Evolutionary conservation across 176 grass and related monocot species (phyloP).

Genomic region (Leersia perrieri): DNA sequence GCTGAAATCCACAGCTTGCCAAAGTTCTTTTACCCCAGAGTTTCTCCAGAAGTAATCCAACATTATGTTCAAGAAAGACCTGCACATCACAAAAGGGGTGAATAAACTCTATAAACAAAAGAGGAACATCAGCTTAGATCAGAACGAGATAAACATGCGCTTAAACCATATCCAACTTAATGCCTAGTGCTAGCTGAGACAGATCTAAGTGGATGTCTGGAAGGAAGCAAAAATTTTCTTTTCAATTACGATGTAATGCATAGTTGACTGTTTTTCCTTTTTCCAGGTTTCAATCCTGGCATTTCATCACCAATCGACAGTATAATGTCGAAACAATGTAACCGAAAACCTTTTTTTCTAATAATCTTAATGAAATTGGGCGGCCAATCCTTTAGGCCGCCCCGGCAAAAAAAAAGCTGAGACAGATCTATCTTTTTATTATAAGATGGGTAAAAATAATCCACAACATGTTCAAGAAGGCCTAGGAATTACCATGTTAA

Average conservation of each 20-base stretch:
- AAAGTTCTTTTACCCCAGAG: background rate
- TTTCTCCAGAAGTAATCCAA: slow-evolving; percentile 2
- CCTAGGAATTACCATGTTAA: background rate
- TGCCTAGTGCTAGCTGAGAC: background rate
- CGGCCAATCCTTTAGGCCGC: no score
- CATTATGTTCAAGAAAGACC: slow-evolving; percentile 18
- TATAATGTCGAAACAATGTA: no score
- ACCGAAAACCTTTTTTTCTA: no score
- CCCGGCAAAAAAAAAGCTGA: no score
- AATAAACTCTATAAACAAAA: background rate
- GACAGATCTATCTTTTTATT: background rate
- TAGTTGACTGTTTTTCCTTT: no score
- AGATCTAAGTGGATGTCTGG: no score
- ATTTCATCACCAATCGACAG: no score
- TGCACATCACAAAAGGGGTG: slow-evolving; percentile 10
- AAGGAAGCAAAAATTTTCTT: no score
- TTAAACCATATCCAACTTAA: slow-evolving; percentile 21
- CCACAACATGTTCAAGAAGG: background rate
- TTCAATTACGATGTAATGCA: no score
- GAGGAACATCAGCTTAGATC: background rate
- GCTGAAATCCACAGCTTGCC: background rate
- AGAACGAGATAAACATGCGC: background rate
- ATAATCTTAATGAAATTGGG: no score
- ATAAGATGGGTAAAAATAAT: background rate
- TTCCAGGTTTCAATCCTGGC: no score